These are phyloP conservation scores for Botrytis squamosa DNA, from an alignment of 2,329 filamentous ascomycete species.

Conservation along the genomic window DNA sequence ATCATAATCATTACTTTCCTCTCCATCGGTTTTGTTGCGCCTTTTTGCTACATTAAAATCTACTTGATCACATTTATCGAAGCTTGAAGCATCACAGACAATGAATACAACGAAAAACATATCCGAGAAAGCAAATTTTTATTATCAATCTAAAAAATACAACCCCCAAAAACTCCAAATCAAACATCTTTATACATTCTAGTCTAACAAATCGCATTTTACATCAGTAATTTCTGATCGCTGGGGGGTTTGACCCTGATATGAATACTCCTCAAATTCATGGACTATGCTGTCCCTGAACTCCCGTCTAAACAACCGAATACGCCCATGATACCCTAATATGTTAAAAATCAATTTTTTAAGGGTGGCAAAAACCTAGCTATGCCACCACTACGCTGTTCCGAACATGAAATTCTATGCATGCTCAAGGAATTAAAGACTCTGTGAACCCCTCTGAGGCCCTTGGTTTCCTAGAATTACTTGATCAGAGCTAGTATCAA, in stretches of 20 bases:
- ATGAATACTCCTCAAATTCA: neutral
- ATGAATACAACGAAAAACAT: too few species aligned
- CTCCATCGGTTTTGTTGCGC: too few species aligned
- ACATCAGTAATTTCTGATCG: neutral
- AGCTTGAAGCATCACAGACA: too few species aligned
- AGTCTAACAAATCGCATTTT: neutral
- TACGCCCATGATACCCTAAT: accelerated
- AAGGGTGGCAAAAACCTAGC: neutral
- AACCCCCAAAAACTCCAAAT: neutral
- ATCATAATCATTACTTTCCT: too few species aligned
- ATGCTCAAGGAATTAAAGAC: neutral
- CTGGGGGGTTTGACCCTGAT: neutral
- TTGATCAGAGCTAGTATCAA: neutral
- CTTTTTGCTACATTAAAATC: too few species aligned
- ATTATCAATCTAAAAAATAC: neutral
- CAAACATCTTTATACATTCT: neutral
- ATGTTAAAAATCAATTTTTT: too few species aligned
- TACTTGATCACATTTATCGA: too few species aligned
- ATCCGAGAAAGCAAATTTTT: neutral
- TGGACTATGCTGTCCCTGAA: accelerated
- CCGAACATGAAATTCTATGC: neutral
- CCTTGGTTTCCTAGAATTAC: too few species aligned
- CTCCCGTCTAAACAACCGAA: neutral
- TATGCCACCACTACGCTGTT: neutral
- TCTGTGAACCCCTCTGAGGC: neutral